Percentiles rank a stretch among this genome's conserved stretches.
Evolutionary conservation across 148 eudicot genomes (phyloP).

Genomic region (Amaranthus cruentus): DNA sequence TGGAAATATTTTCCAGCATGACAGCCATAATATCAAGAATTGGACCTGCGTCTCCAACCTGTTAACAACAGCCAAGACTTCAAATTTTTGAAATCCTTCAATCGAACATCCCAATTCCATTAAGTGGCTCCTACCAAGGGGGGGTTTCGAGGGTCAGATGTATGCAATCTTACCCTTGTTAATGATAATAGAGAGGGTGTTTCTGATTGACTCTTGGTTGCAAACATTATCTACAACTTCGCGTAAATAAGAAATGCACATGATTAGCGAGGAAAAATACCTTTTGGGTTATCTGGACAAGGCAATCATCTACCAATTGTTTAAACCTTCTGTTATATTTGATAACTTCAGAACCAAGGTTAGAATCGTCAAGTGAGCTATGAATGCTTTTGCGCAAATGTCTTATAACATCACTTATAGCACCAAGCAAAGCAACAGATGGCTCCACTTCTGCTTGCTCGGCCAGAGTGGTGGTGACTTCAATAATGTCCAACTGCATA

Average conservation of each 20-base stretch:
- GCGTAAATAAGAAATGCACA: neutral
- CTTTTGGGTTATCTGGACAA: conserved; percentile 62
- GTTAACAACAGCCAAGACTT: conserved; percentile 16
- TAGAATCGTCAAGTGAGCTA: conserved; percentile 62
- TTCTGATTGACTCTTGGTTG: no score
- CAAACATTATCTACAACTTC: no score
- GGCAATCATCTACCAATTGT: conserved; percentile 76
- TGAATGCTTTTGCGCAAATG: conserved; percentile 94
- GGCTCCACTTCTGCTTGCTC: conserved; percentile 53
- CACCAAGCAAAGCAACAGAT: conserved; percentile 76
- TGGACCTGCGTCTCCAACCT: conserved; percentile 99
- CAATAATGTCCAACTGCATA: conserved; percentile 81
- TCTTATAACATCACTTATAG: conserved; percentile 81
- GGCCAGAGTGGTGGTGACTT: conserved; percentile 70
- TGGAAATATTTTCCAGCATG: conserved; percentile 80
- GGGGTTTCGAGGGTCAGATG: no score
- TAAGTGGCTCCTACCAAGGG: no score
- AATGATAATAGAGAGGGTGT: no score
- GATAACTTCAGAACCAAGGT: conserved; percentile 58
- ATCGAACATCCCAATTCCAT: neutral
- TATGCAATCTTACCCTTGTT: no score
- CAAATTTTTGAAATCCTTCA: neutral
- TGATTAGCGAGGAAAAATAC: conserved; percentile 23
- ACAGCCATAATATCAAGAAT: conserved; percentile 91
- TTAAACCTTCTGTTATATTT: conserved; percentile 64